Evolutionary conservation across 1,284 basidiomycete genomes (phyloP).

Genomic region (Trametes polyzona): DNA sequence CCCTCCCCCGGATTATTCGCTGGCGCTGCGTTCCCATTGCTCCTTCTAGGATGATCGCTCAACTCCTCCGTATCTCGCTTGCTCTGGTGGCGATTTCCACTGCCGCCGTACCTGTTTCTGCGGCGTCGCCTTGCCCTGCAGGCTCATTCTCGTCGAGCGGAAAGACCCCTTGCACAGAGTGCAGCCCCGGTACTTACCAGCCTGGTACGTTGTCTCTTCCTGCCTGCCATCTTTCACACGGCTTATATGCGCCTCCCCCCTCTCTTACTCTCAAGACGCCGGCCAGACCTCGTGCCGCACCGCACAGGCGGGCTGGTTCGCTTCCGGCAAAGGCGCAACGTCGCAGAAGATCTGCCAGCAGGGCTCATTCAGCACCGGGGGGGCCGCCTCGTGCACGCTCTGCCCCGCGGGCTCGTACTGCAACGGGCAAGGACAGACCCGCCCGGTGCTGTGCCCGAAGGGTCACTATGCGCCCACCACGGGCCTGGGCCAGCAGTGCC

Average conservation of each 20-base stretch:
- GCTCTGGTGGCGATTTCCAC: not conserved
- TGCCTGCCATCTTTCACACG: no score
- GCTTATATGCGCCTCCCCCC: no score
- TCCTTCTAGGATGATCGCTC: not conserved
- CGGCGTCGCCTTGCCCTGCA: slow-evolving; percentile 5
- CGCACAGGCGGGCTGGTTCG: slow-evolving; percentile 22
- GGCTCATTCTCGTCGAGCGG: slow-evolving; percentile 17
- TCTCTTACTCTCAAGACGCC: slow-evolving; percentile 1
- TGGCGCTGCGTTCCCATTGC: not conserved
- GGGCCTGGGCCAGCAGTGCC: slow-evolving; percentile 18
- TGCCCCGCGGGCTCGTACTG: slow-evolving; percentile 25
- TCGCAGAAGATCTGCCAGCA: slow-evolving; percentile 17
- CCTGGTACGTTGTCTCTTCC: slow-evolving; percentile 1
- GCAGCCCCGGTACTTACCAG: slow-evolving; percentile 18
- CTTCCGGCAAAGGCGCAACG: slow-evolving; percentile 15
- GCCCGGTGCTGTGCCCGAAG: slow-evolving; percentile 15
- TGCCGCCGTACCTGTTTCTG: not conserved
- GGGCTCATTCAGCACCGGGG: slow-evolving; percentile 20
- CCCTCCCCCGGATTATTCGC: no score
- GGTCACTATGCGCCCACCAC: slow-evolving; percentile 21
- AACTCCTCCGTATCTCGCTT: not conserved
- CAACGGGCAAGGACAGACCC: slow-evolving; percentile 19
- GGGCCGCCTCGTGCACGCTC: slow-evolving; percentile 12
- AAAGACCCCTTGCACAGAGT: slow-evolving; percentile 13
- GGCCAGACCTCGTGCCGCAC: slow-evolving; percentile 17